Evolutionary conservation across 2,329 filamentous ascomycete species (phyloP), one percentile per base, ranked within the genome.

Genomic region (Stachybotrys echinatus): DNA sequence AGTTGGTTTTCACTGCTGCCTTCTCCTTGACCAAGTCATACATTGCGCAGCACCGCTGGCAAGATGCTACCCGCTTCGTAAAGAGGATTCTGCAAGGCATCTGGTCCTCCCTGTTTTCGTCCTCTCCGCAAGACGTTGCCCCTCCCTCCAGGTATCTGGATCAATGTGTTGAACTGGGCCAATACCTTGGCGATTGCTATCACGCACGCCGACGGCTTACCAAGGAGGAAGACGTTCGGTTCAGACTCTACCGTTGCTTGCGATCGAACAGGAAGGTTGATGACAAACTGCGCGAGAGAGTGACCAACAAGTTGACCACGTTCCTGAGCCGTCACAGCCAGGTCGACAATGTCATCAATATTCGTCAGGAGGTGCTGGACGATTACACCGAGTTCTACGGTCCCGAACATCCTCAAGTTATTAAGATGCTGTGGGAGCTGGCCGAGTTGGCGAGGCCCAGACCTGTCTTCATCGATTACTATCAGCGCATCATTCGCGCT

Each of bases 71-170:
- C 21, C 66, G 61, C 1, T 60, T 75, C n/a, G 65, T 77, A 34
- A 73, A 74, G 47, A 63, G 62, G 20, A 70, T 75, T 10, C 59
- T 79, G 23, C 65, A 68, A 38, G 63, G 65, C 5, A 68, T 72
- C 4, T 79, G 76, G 75, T 65, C 70, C 2, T 68, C 69, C 0
- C 65, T 80, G 49, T 70, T 77, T 44, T 65, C 71, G 12, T 62
- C 64, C 18, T 73, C 71, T 0, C 60, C 74, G 48, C 56, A 73
- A 27, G 69, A 75, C 50, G 70, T 79, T 2, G 63, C 63, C 1
- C 63, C 76, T 23, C 71, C 74, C 0, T 56, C 63, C 1, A 65
- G 65, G 1, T 68, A 75, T 52, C 60, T 70, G 1, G 69, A 76
- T n/a, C 67, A 72, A 52, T 71, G 67, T 6, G 65, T 80, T 5